These are phyloP conservation scores for Parathielavia appendiculata DNA, from an alignment of 495 filamentous ascomycete species.

Conservation along the genomic window DNA sequence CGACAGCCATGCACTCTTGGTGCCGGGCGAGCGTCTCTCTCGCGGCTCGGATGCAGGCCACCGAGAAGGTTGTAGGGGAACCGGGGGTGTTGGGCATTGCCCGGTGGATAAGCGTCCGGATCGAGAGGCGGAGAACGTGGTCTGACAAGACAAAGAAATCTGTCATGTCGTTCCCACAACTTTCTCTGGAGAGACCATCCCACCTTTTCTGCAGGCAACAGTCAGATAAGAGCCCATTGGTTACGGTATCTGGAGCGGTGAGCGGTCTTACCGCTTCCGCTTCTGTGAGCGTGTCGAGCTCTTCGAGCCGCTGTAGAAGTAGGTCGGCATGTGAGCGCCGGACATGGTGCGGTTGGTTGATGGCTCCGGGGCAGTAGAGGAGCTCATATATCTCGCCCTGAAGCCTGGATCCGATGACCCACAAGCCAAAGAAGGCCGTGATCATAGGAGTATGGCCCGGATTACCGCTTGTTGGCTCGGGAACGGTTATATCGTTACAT, in stretches of 20 bases:
- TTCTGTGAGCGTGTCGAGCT: slow-evolving; percentile 2
- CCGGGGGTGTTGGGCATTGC: slow-evolving; percentile 49
- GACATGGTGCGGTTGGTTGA: slow-evolving; percentile 11
- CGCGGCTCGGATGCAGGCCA: slow-evolving; percentile 54
- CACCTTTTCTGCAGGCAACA: not conserved
- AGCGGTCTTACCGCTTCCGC: not conserved
- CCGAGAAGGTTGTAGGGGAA: slow-evolving; percentile 45
- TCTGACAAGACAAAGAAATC: slow-evolving; percentile 49
- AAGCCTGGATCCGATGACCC: slow-evolving; percentile 15
- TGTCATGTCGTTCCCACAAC: slow-evolving; percentile 22
- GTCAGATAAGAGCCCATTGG: not conserved
- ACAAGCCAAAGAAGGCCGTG: slow-evolving; percentile 9
- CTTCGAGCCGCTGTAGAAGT: not conserved
- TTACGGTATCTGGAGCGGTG: too few relatives aligned
- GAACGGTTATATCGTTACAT: slow-evolving; percentile 54
- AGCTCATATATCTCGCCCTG: slow-evolving; percentile 23
- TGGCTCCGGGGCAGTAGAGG: slow-evolving; percentile 19
- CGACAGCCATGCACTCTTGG: slow-evolving; percentile 46
- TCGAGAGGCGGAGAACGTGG: slow-evolving; percentile 49
- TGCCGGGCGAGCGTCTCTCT: slow-evolving; percentile 50
- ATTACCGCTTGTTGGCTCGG: slow-evolving; percentile 2
- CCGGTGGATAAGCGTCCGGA: slow-evolving; percentile 53
- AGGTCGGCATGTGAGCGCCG: not conserved
- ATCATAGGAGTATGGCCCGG: not conserved
- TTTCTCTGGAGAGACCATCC: not conserved